Percentiles rank a stretch among this genome's conserved stretches.
These are phyloP conservation scores for Parietaria judaica DNA, from an alignment of 306 rosid species.

Conservation along the genomic window DNA sequence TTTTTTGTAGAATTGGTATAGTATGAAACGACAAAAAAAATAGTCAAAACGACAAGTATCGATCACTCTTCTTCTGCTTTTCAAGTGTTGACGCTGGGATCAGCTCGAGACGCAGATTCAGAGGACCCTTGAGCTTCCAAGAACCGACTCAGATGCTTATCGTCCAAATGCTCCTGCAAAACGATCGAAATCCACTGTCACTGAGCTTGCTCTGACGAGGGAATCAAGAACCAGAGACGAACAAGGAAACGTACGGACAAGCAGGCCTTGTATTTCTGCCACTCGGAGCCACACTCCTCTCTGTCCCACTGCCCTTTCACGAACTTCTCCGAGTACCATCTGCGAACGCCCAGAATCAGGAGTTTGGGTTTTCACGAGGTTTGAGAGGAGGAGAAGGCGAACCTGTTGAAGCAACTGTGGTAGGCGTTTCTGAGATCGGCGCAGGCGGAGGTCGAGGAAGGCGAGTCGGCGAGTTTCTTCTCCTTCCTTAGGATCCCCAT, in stretches of 20 bases:
- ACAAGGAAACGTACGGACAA: conserved; percentile 45
- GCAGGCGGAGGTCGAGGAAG: conserved; percentile 60
- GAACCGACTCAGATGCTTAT: conserved; percentile 56
- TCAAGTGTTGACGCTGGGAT: not conserved
- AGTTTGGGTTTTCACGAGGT: conserved; percentile 25
- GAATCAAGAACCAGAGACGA: not conserved
- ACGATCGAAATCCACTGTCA: not conserved
- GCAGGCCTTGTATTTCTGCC: conserved; percentile 82
- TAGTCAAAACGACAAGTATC: no score
- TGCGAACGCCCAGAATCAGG: conserved; percentile 5
- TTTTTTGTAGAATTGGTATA: no score
- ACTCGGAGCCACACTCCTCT: conserved; percentile 61
- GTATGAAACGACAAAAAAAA: no score
- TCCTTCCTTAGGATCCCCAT: conserved; percentile 30
- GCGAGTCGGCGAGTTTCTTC: conserved; percentile 28
- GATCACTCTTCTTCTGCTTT: not conserved
- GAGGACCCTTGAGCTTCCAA: conserved; percentile 51
- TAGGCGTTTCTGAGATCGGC: conserved; percentile 65
- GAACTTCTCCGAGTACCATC: conserved; percentile 76
- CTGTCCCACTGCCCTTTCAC: conserved; percentile 67
- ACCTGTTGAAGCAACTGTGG: conserved; percentile 88
- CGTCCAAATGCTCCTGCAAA: conserved; percentile 62
- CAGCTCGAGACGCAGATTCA: conserved; percentile 20
- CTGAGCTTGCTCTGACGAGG: no score
- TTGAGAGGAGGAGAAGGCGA: not conserved